Percentiles rank a stretch among this genome's conserved stretches.
These are phyloP conservation scores for Colletotrichum navitas DNA, from an alignment of 2,329 filamentous ascomycete genomes.

Conservation along the genomic window DNA sequence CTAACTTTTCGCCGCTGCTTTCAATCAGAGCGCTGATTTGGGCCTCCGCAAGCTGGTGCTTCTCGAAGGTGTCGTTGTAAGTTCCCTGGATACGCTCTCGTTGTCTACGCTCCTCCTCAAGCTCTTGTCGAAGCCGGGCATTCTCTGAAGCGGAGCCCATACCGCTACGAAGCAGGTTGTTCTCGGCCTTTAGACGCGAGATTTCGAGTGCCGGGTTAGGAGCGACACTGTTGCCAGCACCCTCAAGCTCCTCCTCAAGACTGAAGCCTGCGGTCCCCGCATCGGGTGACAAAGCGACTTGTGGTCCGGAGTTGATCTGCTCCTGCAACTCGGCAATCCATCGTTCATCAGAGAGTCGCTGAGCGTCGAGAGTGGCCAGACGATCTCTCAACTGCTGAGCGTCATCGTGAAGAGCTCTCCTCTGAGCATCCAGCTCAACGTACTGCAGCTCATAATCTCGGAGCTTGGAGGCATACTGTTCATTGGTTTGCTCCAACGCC, in stretches of 20 bases:
- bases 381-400: conserved; percentile 58
- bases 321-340: conserved; percentile 72
- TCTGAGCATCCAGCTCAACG: conserved; percentile 56
- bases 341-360: conserved; percentile 63
- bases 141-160: conserved; percentile 67
- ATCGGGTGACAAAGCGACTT: conserved; percentile 30
- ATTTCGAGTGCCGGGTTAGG: conserved; percentile 64
- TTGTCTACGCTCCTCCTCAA: conserved; percentile 66
- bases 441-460: conserved; percentile 53
- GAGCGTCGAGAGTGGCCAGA: conserved; percentile 55
- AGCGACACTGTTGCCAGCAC: conserved; percentile 56
- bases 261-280: conserved; percentile 54
- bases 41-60: conserved; percentile 67
- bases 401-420: conserved; percentile 59
- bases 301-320: conserved; percentile 59
- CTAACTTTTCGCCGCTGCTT: conserved; percentile 67
- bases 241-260: conserved; percentile 72
- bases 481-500: conserved; percentile 52
- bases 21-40: conserved; percentile 68
- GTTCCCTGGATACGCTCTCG: conserved; percentile 66
- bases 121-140: conserved; percentile 65
- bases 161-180: conserved; percentile 68
- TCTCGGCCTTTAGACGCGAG: conserved; percentile 72
- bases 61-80: conserved; percentile 69
- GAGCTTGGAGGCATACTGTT: conserved; percentile 49